These are phyloP conservation scores for Penicillium rolfsii DNA, from an alignment of 2,329 filamentous ascomycete genomes.

Conservation along the genomic window DNA sequence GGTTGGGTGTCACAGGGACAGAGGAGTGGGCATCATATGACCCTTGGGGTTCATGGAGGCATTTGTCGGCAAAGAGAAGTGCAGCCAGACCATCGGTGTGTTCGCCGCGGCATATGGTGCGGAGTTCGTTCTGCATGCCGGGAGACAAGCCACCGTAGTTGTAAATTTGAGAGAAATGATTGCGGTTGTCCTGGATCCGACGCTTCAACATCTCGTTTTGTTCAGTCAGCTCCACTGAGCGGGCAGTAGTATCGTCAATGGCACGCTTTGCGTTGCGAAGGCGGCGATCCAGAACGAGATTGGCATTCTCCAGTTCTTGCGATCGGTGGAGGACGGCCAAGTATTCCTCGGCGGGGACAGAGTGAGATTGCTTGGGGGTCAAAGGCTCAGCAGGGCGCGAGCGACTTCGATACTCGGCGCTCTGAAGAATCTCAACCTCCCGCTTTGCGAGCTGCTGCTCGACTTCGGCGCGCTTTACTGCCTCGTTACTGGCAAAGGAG, in stretches of 20 bases:
- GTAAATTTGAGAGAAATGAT: slow-evolving; percentile 79
- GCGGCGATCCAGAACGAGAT: slow-evolving; percentile 64
- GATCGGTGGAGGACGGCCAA: slow-evolving; percentile 63
- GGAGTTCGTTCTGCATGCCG: slow-evolving; percentile 59
- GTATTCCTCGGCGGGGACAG: slow-evolving; percentile 54
- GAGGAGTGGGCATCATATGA: slow-evolving; percentile 59
- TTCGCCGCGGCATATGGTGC: slow-evolving; percentile 36
- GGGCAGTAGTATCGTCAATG: slow-evolving; percentile 76
- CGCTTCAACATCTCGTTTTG: slow-evolving; percentile 77
- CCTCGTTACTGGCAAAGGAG: slow-evolving; percentile 79
- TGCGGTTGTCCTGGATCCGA: slow-evolving; percentile 85
- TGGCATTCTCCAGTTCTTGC: slow-evolving; percentile 68
- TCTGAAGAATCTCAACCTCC: slow-evolving; percentile 82
- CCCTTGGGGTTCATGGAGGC: slow-evolving; percentile 30
- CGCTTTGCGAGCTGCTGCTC: slow-evolving; percentile 90
- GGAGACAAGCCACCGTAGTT: slow-evolving; percentile 71
- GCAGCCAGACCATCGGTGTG: slow-evolving; percentile 45
- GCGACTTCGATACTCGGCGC: slow-evolving; percentile 71
- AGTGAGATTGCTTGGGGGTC: slow-evolving; percentile 45
- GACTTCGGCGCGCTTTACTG: slow-evolving; percentile 82
- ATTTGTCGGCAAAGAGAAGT: slow-evolving; percentile 45
- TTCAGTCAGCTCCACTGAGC: slow-evolving; percentile 70
- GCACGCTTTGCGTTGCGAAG: slow-evolving; percentile 75
- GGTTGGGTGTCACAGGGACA: slow-evolving; percentile 73
- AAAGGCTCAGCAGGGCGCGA: slow-evolving; percentile 54